Evolutionary conservation across 331 rosid species (phyloP).

Genomic region (Pyracantha coccinea): DNA sequence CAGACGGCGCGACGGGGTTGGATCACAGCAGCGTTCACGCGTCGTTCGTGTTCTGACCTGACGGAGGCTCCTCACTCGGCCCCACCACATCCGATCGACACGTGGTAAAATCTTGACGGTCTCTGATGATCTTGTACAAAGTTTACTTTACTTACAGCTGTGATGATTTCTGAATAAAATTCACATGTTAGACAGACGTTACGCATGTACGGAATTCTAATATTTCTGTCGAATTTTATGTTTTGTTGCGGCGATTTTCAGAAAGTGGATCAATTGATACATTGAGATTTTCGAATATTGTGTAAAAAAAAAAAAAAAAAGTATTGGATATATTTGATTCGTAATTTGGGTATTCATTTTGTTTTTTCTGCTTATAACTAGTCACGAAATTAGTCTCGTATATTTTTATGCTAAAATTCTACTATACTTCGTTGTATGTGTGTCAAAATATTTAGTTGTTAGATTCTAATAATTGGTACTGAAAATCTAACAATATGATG

Average conservation of each 20-base stretch:
- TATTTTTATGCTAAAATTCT: too few relatives aligned
- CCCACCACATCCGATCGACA: not conserved
- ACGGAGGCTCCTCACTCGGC: not conserved
- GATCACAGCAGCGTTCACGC: not conserved
- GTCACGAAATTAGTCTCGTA: too few relatives aligned
- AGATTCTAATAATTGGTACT: too few relatives aligned
- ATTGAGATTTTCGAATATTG: not conserved
- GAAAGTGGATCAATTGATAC: not conserved
- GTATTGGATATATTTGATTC: not conserved
- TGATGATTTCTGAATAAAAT: too few relatives aligned
- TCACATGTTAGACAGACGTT: too few relatives aligned
- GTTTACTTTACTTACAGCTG: too few relatives aligned
- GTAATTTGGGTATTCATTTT: too few relatives aligned
- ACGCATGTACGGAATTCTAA: too few relatives aligned
- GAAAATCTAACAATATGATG: too few relatives aligned
- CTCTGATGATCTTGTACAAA: not conserved
- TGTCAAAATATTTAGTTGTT: fast-evolving
- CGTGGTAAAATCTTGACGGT: not conserved
- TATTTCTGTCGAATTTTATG: not conserved
- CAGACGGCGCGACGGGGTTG: not conserved
- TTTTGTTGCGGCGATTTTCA: not conserved
- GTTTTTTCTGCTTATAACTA: not conserved
- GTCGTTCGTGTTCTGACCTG: not conserved
- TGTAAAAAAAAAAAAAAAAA: too few relatives aligned
- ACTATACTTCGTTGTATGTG: fast-evolving